Percentiles rank a stretch among this genome's conserved stretches.
These are phyloP conservation scores for Fonsecaea pugnacius DNA, from an alignment of 2,329 filamentous ascomycete species.

Conservation along the genomic window DNA sequence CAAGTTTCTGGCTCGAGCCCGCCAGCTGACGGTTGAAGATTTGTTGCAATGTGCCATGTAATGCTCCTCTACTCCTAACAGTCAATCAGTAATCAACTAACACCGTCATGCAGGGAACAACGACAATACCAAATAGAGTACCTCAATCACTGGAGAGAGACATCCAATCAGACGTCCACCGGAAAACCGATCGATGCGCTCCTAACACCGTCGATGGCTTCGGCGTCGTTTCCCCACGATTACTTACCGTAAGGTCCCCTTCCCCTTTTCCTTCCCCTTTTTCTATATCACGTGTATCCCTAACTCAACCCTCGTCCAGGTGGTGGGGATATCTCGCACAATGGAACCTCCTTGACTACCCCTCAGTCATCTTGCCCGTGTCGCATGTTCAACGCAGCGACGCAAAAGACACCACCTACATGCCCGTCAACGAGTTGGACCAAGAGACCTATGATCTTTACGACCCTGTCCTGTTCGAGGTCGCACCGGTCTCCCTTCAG, in stretches of 20 bases:
- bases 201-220: constrained; percentile 42
- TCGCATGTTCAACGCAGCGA: constrained; percentile 26
- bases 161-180: constrained; percentile 47
- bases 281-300: no score
- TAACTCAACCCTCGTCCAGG: background rate
- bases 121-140: constrained; percentile 62
- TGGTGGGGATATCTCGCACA: constrained; percentile 45
- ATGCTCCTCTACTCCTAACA: constrained; percentile 1
- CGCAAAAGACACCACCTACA: constrained; percentile 10
- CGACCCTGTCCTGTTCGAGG: constrained; percentile 43
- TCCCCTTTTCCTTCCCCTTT: background rate
- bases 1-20: constrained; percentile 8
- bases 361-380: constrained; percentile 42
- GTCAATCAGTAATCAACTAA: constrained; percentile 37
- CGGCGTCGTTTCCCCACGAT: constrained; percentile 18
- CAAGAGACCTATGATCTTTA: constrained; percentile 8
- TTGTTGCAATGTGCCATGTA: constrained; percentile 6
- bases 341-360: constrained; percentile 45
- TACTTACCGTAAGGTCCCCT: constrained; percentile 38
- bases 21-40: constrained; percentile 3
- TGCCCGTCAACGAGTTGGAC: constrained; percentile 14
- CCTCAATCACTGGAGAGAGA: constrained; percentile 66
- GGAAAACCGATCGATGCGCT: constrained; percentile 58
- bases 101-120: constrained; percentile 54
- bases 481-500: constrained; percentile 49